Percentiles rank a stretch among this genome's conserved stretches.
These are phyloP conservation scores for Sicyos baderoa DNA, from an alignment of 306 rosid genomes.

Conservation along the genomic window DNA sequence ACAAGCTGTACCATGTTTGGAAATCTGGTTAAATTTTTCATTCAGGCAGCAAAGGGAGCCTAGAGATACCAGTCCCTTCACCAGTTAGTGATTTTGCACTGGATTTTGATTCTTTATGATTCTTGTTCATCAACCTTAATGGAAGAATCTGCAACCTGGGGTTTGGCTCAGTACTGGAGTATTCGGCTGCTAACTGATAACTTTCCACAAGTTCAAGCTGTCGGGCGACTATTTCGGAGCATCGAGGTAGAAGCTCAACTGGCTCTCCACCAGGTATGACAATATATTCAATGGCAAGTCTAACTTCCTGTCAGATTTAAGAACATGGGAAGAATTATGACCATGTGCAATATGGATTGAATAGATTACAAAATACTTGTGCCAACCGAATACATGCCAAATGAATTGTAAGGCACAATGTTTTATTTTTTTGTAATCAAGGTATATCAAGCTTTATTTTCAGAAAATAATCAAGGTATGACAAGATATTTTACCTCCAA, in stretches of 20 bases:
- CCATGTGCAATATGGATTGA: background rate
- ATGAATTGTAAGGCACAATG: background rate
- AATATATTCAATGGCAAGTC: slow-evolving; percentile 92
- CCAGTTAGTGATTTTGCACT: slow-evolving; percentile 30
- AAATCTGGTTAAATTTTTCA: slow-evolving; percentile 15
- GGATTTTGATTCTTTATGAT: slow-evolving; percentile 31
- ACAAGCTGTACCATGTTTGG: slow-evolving; percentile 5
- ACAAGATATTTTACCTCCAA: no score
- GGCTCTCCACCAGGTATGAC: slow-evolving; percentile 99
- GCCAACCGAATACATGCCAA: background rate
- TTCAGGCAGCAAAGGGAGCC: slow-evolving; percentile 76
- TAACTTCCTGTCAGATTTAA: slow-evolving; percentile 62
- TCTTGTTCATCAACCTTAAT: slow-evolving; percentile 43
- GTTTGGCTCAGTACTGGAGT: slow-evolving; percentile 76
- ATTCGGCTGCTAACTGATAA: slow-evolving; percentile 85
- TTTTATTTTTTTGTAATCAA: no score
- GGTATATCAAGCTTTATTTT: no score
- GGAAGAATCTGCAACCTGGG: slow-evolving; percentile 98
- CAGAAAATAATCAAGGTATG: no score
- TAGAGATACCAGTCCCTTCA: slow-evolving; percentile 37
- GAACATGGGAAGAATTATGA: background rate
- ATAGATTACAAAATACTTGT: background rate
- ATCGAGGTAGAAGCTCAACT: slow-evolving; percentile 93
- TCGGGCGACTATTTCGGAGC: slow-evolving; percentile 76
- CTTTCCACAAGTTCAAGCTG: slow-evolving; percentile 92